Base-by-base conservation (phyloP, 345 rosid species). In the Citrus sp. region DNA sequence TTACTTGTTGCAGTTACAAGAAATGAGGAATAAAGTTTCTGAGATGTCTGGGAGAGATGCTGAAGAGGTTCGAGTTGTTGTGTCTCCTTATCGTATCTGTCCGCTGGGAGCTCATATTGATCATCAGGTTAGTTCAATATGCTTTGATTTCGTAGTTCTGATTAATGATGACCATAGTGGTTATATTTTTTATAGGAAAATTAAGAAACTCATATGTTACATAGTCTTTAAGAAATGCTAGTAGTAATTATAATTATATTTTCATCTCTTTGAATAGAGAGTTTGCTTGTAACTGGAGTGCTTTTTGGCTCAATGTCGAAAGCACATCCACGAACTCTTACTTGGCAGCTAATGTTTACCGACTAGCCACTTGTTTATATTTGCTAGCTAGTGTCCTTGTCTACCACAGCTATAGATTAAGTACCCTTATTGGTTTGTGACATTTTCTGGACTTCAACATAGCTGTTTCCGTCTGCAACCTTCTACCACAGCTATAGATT, bases 31-130 rank as follows among this genome's bases (percentile, higher is more conserved):
- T 24, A 79, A 78, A 49, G 95, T 90, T 77, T 82, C 90, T 40
- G 80, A 73, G 81, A 92, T 93, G 91, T 75, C 88, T 38, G 95
- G 95, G 79, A 87, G 73, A 84, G 80, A 75, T 64, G 70, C 76
- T 2, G 88, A 68, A 65, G 92, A 91, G 65, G 94, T 91, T 83
- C 89, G 88, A 56, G 87, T 92, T 42, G 97, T 88, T n/a, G 88
- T 88, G 16, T 88, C 99, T 61, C 98, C 99, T 70, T 89, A 93
- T 76, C 89, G 98, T 80, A 93, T 95, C 55, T 95, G 98, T 87
- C 98, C 99, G 40, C 79, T 95, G 81, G 99, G 98, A 75, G 99
- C 99, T 84, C 98, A 89, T 81, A 90, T 92, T 73, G 99, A 95
- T 88, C 99, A 92, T 78, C 99, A 95, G 96, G 99, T 92, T 54